These are phyloP conservation scores for Ceraceosorus bombacis DNA, from an alignment of 1,284 basidiomycete genomes.

Conservation along the genomic window DNA sequence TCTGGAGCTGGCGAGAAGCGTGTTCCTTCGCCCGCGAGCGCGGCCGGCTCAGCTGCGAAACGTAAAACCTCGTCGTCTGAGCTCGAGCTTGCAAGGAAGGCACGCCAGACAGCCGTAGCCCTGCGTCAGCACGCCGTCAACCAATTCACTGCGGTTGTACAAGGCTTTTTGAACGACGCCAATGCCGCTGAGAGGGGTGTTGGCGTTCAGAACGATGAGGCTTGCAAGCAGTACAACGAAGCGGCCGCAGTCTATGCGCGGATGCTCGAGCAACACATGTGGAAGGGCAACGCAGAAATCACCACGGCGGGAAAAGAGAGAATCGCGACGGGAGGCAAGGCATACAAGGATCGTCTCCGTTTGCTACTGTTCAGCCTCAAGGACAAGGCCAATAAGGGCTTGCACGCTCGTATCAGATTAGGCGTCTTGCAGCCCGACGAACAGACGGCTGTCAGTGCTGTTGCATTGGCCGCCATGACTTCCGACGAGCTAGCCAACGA, in stretches of 20 bases:
- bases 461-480: conserved; percentile 33
- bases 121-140: no score
- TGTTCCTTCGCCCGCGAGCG: no score
- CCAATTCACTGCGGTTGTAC: no score
- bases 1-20: no score
- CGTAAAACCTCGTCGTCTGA: no score
- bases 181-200: not conserved
- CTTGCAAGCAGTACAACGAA: not conserved
- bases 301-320: not conserved
- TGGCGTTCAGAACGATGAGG: not conserved
- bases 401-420: conserved; percentile 38
- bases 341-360: conserved; percentile 44
- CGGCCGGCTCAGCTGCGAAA: no score
- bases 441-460: conserved; percentile 5
- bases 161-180: not conserved
- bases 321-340: conserved; percentile 4
- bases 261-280: conserved; percentile 28
- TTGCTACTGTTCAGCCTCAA: conserved; percentile 45
- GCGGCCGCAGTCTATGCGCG: conserved; percentile 17
- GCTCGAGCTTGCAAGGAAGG: no score
- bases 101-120: no score
- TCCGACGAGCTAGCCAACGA: conserved; percentile 46
- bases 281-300: conserved; percentile 23
- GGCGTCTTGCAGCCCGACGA: conserved; percentile 18
- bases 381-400: conserved; percentile 38